These are phyloP conservation scores for Calocera cornea DNA, from an alignment of 768 basidiomycete genomes.

Conservation along the genomic window DNA sequence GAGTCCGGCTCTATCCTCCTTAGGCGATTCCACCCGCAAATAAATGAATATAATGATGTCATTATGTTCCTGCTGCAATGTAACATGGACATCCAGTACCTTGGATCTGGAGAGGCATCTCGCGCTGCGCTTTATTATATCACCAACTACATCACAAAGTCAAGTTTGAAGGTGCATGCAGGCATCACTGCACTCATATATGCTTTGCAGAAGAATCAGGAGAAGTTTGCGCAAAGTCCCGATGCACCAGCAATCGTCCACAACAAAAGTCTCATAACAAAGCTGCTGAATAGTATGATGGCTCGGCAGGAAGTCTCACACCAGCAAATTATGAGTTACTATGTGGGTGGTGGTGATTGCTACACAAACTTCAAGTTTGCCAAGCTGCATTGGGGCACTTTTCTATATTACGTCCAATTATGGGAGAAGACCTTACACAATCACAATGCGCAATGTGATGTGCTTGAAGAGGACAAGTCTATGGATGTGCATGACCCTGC, in stretches of 20 bases:
- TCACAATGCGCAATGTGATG: too few relatives aligned
- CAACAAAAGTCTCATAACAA: background rate
- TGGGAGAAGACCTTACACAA: too few relatives aligned
- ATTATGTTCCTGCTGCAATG: slow-evolving; percentile 27
- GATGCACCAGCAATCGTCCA: too few relatives aligned
- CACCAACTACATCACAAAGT: slow-evolving; percentile 39
- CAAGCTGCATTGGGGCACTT: slow-evolving; percentile 4
- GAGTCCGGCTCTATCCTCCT: slow-evolving; percentile 17
- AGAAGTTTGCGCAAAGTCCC: background rate
- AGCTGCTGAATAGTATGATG: background rate
- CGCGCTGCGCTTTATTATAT: slow-evolving; percentile 36
- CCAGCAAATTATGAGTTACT: slow-evolving; percentile 22
- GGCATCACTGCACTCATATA: slow-evolving; percentile 1
- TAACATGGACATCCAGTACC: slow-evolving; percentile 39
- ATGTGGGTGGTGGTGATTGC: slow-evolving; percentile 17
- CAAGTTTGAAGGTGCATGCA: slow-evolving; percentile 30
- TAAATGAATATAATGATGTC: slow-evolving; percentile 33
- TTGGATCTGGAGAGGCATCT: slow-evolving; percentile 29
- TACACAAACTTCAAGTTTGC: slow-evolving; percentile 15
- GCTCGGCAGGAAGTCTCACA: slow-evolving; percentile 21
- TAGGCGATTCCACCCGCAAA: slow-evolving; percentile 27
- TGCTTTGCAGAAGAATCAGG: background rate
- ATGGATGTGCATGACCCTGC: too few relatives aligned
- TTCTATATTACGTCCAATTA: background rate
- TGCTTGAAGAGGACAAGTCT: too few relatives aligned